Evolutionary conservation across 331 rosid species (phyloP).

Genomic region (Acacia pycnantha): DNA sequence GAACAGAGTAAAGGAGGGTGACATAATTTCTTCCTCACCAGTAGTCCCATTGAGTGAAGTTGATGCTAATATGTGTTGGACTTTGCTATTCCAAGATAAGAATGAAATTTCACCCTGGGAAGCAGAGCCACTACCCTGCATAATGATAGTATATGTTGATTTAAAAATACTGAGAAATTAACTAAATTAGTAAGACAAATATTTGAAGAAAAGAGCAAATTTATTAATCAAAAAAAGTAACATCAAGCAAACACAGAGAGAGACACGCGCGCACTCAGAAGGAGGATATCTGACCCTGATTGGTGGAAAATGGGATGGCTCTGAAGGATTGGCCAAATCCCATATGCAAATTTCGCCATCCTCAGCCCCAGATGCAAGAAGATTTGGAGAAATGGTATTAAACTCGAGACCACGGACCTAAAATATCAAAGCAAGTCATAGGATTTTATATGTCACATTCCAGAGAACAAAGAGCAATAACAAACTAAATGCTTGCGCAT

Average conservation of each 20-base stretch:
- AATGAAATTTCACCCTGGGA: conserved; percentile 94
- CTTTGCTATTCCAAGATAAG: conserved; percentile 99
- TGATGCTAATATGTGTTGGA: conserved; percentile 94
- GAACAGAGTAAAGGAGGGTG: conserved; percentile 23
- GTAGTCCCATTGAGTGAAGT: conserved; percentile 96
- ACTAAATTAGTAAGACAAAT: conserved; percentile 5
- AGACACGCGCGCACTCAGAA: not conserved
- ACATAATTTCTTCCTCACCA: conserved; percentile 53
- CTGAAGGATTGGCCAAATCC: conserved; percentile 95
- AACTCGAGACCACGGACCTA: conserved; percentile 99
- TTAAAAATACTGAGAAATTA: conserved; percentile 10
- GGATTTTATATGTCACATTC: conserved; percentile 10
- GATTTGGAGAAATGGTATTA: conserved; percentile 76
- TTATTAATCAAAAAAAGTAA: conserved; percentile 8
- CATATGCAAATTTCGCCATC: conserved; percentile 98
- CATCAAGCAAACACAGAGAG: not conserved
- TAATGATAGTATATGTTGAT: conserved; percentile 15
- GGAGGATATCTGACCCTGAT: conserved; percentile 64
- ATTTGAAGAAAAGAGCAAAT: conserved; percentile 16
- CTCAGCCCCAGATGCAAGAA: conserved; percentile 97
- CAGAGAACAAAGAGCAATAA: conserved; percentile 17
- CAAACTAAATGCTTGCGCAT: conserved; percentile 5
- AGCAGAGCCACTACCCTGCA: conserved; percentile 97
- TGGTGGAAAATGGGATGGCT: conserved; percentile 91
- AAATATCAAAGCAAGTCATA: conserved; percentile 26